phyloP scores from a whole-genome alignment of 208 protist species.

The Trichomonas vaginalis region DNA sequence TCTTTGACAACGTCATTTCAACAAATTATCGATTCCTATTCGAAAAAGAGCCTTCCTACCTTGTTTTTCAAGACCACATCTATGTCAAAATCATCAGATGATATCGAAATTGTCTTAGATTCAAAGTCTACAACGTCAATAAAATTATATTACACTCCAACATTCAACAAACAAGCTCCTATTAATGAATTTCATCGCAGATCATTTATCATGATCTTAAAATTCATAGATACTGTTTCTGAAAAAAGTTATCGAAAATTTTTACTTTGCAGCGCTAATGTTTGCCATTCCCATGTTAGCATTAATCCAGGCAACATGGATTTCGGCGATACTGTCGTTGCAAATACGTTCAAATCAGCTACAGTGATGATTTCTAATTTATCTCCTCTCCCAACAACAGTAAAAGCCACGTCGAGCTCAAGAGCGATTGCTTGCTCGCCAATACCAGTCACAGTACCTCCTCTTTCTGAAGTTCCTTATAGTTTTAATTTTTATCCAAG shows the following conservation, averaged over 20 bases:
- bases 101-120: not conserved
- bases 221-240: not conserved
- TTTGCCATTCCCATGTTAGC: not conserved
- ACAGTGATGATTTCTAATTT: not conserved
- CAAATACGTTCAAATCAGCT: not conserved
- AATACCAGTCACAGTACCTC: not conserved
- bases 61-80: not conserved
- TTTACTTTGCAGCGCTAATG: not conserved
- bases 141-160: not conserved
- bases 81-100: not conserved
- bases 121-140: not conserved
- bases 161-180: not conserved
- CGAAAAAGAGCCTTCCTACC: not conserved
- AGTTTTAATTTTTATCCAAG: not conserved
- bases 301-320: not conserved
- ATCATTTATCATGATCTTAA: not conserved
- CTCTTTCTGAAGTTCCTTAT: not conserved
- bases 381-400: not conserved
- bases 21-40: not conserved
- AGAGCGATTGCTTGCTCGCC: not conserved
- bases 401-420: not conserved
- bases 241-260: not conserved
- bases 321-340: constrained; percentile 1
- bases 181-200: not conserved
- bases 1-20: not conserved